A percentile compares a stretch with the other conserved stretches of the same genome.
phyloP scores from a whole-genome alignment of 495 filamentous ascomycete genomes.

The Lineolata rhizophorae region DNA sequence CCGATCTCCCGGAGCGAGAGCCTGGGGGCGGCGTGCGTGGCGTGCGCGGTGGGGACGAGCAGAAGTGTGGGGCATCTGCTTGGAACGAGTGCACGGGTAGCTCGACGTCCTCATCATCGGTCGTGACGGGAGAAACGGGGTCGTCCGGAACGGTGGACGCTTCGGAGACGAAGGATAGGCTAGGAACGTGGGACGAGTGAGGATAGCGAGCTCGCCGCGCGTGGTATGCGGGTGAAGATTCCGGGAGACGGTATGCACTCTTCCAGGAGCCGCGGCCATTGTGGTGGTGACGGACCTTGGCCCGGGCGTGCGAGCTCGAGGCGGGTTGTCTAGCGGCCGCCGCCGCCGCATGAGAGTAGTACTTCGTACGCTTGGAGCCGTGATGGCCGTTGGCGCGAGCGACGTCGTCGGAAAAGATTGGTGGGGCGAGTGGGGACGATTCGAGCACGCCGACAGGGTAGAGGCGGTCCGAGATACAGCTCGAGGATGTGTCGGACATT shows the following conservation, averaged over 20 bases:
- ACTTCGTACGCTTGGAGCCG: conserved; percentile 17
- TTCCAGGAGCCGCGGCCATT: conserved; percentile 48
- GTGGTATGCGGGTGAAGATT: conserved; percentile 61
- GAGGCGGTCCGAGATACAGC: conserved; percentile 34
- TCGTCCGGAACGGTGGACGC: conserved; percentile 40
- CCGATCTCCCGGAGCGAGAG: too few relatives aligned
- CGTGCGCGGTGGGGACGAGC: conserved; percentile 44
- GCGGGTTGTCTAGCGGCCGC: conserved; percentile 16
- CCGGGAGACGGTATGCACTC: conserved; percentile 43
- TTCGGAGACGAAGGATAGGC: conserved; percentile 50
- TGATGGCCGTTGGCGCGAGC: conserved; percentile 29
- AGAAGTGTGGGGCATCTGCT: conserved; percentile 27
- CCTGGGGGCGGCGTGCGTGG: conserved; percentile 47
- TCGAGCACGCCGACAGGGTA: conserved; percentile 28
- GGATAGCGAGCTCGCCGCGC: conserved; percentile 18
- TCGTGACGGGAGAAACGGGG: conserved; percentile 38
- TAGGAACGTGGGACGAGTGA: conserved; percentile 30
- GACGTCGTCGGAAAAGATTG: conserved; percentile 48
- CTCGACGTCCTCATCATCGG: conserved; percentile 63
- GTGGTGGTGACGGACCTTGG: conserved; percentile 50
- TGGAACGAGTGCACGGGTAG: conserved; percentile 59
- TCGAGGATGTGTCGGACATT: conserved; percentile 64
- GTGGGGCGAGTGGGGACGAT: conserved; percentile 42
- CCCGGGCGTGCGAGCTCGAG: conserved; percentile 27
- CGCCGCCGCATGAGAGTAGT: conserved; percentile 15